Base-by-base conservation (phyloP, 2,329 filamentous ascomycete genomes). In the Zymoseptoria crescenta region DNA sequence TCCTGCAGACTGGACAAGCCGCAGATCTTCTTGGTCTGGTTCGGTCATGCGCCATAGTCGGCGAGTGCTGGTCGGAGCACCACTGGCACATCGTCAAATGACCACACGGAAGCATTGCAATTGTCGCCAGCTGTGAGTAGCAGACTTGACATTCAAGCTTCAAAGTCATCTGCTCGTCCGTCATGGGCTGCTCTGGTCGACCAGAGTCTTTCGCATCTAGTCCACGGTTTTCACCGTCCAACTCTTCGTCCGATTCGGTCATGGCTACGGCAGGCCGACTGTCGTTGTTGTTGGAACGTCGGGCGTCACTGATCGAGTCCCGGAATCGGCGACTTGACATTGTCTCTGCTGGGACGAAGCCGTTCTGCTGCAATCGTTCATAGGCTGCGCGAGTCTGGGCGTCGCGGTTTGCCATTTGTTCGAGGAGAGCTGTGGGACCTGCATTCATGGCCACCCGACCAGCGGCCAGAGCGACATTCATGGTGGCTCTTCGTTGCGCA, bases 1-100 rank as follows among this genome's bases (percentile, higher is more conserved):
- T 77, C 61, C 78, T 68, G 62, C 78, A 80, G 59, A 78, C 75
- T 2, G 78, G 77, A 67, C 78, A 80, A 49, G 73, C 74, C 3
- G 71, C 72, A 16, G 72, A 67, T 49, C 65, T 59, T 41, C 66
- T 62, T 19, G 77, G 77, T 30, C 75, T 67, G n/a, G 73, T 75
- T 41, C 63, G 62, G 65, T 78, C 75, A 28, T 71, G 65, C 58
- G 74, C 69, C 65, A 73, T 73, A 1, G 75, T 72, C 2, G 80
- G 80, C 35, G 79, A 74, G 51, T 78, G 75, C 54, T 79, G 74
- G 54, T 80, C 78, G 2, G 79, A 79, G 63, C 81, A 83, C 80
- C 80, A 83, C 48, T 75, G 71, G 65, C 81, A 83, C 74, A 83
- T 79, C 35, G 79, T 74, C 61, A 81, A 74, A 67, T 83, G 80